Conservation (phyloP, 202 grass and related monocot genomes). For the Panicum hallii region DNA sequence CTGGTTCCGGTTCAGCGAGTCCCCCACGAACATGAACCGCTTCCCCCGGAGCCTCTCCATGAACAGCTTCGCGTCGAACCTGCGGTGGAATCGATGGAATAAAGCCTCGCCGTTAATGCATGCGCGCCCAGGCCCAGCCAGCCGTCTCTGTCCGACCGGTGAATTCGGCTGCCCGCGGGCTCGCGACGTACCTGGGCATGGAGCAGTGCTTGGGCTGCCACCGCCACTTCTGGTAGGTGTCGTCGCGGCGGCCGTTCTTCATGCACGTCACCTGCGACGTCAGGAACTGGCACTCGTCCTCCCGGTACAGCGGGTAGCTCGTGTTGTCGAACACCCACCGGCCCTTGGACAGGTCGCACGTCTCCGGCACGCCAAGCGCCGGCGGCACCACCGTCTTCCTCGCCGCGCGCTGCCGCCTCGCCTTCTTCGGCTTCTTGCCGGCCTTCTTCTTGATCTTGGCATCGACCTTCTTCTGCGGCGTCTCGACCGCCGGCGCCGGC, state of each 20-base stretch:
- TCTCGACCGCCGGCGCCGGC: not conserved
- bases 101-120: not conserved
- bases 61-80: constrained; percentile 88
- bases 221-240: constrained; percentile 95
- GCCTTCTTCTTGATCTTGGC: not conserved
- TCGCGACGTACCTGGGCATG: constrained; percentile 65
- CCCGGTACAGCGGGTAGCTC: constrained; percentile 76
- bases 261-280: constrained; percentile 96
- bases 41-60: constrained; percentile 79
- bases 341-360: constrained; percentile 77
- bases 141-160: not conserved
- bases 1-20: constrained; percentile 97
- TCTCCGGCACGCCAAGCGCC: constrained; percentile 64
- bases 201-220: constrained; percentile 85
- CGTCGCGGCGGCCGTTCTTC: constrained; percentile 89
- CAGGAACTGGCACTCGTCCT: constrained; percentile 86
- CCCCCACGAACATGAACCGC: constrained; percentile 95
- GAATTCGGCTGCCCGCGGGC: not conserved
- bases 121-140: not conserved
- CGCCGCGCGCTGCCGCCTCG: constrained; percentile 30
- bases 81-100: not conserved
- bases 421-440: constrained; percentile 22
- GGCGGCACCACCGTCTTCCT: constrained; percentile 48
- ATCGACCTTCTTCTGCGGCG: not conserved
- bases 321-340: constrained; percentile 88